Evolutionary conservation across 495 filamentous ascomycete species (phyloP).

Genomic region (Aspergillus coremiiformis): DNA sequence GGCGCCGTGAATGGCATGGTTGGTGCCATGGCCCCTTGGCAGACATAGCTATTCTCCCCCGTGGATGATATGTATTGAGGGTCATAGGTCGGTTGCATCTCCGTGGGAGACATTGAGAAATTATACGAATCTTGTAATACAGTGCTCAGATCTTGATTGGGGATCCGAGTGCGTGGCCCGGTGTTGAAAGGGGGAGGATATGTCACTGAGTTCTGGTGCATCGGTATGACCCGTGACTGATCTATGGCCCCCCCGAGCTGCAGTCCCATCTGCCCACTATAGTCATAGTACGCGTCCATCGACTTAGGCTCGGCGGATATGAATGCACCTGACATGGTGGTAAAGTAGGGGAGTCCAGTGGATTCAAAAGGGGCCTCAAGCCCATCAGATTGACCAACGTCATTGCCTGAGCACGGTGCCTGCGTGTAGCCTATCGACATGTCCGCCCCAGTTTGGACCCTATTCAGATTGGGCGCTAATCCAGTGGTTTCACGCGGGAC

Average conservation of each 20-base stretch:
- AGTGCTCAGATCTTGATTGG: slow-evolving; percentile 18
- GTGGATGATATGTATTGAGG: slow-evolving; percentile 11
- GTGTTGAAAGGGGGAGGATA: slow-evolving; percentile 36
- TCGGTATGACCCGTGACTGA: slow-evolving; percentile 11
- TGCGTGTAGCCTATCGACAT: slow-evolving; percentile 13
- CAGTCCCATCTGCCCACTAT: slow-evolving; percentile 6
- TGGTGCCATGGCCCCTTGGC: slow-evolving; percentile 9
- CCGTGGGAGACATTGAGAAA: slow-evolving; percentile 15
- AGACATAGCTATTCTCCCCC: slow-evolving; percentile 11
- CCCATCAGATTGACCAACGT: slow-evolving; percentile 9
- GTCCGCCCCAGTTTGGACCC: slow-evolving; percentile 1
- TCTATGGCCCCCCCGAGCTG: slow-evolving; percentile 6
- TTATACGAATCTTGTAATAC: slow-evolving; percentile 22
- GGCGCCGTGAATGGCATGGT: slow-evolving; percentile 9
- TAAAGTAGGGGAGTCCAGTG: slow-evolving; percentile 13
- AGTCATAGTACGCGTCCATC: slow-evolving; percentile 15
- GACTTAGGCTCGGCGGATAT: slow-evolving; percentile 27
- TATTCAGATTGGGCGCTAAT: slow-evolving; percentile 7
- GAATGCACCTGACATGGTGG: slow-evolving; percentile 22
- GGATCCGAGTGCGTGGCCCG: slow-evolving; percentile 17
- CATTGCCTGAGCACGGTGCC: slow-evolving; percentile 16
- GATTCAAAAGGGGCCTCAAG: slow-evolving; percentile 9
- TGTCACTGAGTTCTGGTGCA: slow-evolving; percentile 31
- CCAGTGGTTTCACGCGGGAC: slow-evolving; percentile 4
- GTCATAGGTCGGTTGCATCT: slow-evolving; percentile 14